These are phyloP conservation scores for Asclepias syriaca DNA, from an alignment of 257 asterid species.

Conservation along the genomic window DNA sequence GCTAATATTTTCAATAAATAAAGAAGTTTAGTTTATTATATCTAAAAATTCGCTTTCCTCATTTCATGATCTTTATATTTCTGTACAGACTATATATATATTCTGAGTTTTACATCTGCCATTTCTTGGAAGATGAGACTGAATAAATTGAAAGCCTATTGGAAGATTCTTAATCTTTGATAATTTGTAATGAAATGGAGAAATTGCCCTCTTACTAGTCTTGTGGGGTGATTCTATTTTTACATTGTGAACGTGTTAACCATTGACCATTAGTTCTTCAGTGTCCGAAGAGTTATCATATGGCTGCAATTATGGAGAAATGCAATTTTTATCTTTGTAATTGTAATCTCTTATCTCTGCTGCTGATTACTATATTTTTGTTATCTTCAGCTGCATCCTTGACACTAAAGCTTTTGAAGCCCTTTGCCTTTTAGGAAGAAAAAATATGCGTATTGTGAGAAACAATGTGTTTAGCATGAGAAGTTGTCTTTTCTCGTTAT, in stretches of 20 bases:
- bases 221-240: not conserved
- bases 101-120: no score
- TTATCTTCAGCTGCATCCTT: no score
- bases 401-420: no score
- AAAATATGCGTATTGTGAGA: not conserved
- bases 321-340: not conserved
- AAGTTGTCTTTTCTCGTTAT: not conserved
- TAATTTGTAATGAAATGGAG: not conserved
- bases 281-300: not conserved
- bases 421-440: not conserved
- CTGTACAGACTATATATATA: no score
- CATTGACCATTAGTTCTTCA: not conserved
- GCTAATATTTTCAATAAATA: slow-evolving; percentile 2
- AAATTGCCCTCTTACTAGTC: not conserved
- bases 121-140: not conserved
- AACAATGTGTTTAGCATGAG: not conserved
- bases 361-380: no score
- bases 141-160: not conserved
- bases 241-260: not conserved
- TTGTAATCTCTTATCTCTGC: not conserved
- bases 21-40: not conserved
- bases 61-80: no score
- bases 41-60: not conserved
- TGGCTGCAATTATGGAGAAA: not conserved
- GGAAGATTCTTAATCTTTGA: not conserved